Percentiles rank a stretch among this genome's conserved stretches.
These are phyloP conservation scores for Lojkania enalia DNA, from an alignment of 2,329 filamentous ascomycete genomes.

Conservation along the genomic window DNA sequence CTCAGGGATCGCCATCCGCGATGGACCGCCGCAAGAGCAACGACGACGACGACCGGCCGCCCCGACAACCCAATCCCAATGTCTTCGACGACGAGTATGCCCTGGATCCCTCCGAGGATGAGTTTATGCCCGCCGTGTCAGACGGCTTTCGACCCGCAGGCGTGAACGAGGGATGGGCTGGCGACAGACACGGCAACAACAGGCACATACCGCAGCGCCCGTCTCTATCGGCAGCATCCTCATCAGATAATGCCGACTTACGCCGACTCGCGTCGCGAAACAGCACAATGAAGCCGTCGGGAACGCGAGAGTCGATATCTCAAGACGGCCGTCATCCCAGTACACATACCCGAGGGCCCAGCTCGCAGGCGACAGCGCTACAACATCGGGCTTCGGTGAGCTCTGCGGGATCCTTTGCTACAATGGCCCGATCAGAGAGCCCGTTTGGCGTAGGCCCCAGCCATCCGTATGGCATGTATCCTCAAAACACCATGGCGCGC, in stretches of 20 bases:
- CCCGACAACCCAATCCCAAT: slow-evolving; percentile 39
- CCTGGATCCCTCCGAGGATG: slow-evolving; percentile 44
- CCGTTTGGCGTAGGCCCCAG: slow-evolving; percentile 77
- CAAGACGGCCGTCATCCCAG: slow-evolving; percentile 26
- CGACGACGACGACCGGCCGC: slow-evolving; percentile 33
- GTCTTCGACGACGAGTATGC: slow-evolving; percentile 56
- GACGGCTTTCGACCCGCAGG: slow-evolving; percentile 51
- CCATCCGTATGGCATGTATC: slow-evolving; percentile 83
- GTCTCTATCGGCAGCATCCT: slow-evolving; percentile 25
- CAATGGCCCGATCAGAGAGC: slow-evolving; percentile 55
- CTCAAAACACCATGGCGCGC: slow-evolving; percentile 63
- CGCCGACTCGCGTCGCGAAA: slow-evolving; percentile 41
- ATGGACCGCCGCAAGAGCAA: slow-evolving; percentile 45
- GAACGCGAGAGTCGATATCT: slow-evolving; percentile 20
- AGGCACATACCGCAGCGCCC: slow-evolving; percentile 28
- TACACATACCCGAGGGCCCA: slow-evolving; percentile 25
- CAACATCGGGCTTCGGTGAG: slow-evolving; percentile 43
- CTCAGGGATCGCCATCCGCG: slow-evolving; percentile 33
- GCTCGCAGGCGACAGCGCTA: slow-evolving; percentile 34
- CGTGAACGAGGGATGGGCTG: slow-evolving; percentile 20
- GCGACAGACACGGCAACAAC: slow-evolving; percentile 30
- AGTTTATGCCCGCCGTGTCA: slow-evolving; percentile 49
- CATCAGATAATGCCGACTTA: slow-evolving; percentile 25
- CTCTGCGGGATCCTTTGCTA: slow-evolving; percentile 48
- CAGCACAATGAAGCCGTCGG: slow-evolving; percentile 41